Base-by-base conservation (phyloP, 2,329 filamentous ascomycete genomes). In the Trichoderma koningiopsis region DNA sequence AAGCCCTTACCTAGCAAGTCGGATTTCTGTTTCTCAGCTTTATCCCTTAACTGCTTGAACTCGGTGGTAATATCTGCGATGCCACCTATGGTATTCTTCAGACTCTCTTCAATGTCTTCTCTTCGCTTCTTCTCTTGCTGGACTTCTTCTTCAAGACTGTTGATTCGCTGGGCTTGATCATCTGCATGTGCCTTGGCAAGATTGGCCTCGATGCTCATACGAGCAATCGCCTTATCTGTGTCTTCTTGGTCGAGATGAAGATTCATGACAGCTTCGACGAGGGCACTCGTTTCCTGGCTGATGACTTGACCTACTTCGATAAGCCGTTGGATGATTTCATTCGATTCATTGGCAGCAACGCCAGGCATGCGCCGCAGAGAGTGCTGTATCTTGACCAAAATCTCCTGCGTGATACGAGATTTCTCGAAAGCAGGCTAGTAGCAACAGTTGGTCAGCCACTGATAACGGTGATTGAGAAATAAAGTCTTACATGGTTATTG, bases 281-380 rank as follows among this genome's bases (percentile, higher is more conserved):
- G 79, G 71, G 79, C 76, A 47, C 77, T 79, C 10, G 77, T 80
- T 75, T 82, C 80, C 33, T 78, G 76, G 71, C 76, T 81, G 73
- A 81, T 76, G 53, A 78, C 75, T 68, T 78, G 79, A 0, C 79
- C 78, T 5, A 81, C 77, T 68, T 81, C 78, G 55, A 80, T 77
- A 19, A 82, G 75, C 68, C 79, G 76, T 5, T 71, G 49, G 37
- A 76, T 74, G 33, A 82, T 77, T 68, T 81, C 79, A 29, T 74
- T 73, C 2, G 79, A 77, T 29, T 81, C 78, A 29, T 73, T 72
- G 43, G 76, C 72, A 0, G 79, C 77, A 49, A 82, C 76, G 11
- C 79, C 80, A 7, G 80, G 79, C 77, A 81, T 80, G 53, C 79
- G 77, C 4, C 79, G 78, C n/a, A 82, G 75, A 3, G 77, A 77